Conservation (phyloP, 441 rosid species). For the Flueggea neowawraea region DNA sequence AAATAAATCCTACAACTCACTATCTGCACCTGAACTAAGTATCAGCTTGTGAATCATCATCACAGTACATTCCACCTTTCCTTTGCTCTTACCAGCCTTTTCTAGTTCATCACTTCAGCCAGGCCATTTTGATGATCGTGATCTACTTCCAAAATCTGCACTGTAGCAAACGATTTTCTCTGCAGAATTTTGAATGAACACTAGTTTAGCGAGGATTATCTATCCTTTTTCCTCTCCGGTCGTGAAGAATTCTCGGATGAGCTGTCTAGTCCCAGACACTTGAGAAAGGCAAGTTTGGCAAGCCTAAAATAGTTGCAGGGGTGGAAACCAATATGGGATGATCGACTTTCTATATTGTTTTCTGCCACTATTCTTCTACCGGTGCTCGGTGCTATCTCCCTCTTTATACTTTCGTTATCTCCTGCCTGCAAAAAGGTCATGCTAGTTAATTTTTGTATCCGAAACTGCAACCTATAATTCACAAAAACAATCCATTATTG, state of each 20-base stretch:
- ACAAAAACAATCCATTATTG: no score
- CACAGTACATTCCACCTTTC: no score
- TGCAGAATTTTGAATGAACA: not conserved
- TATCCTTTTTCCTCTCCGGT: conserved; percentile 13
- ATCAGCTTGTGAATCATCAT: no score
- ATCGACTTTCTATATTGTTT: conserved; percentile 15
- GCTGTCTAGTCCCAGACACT: conserved; percentile 42
- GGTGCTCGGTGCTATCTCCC: conserved; percentile 22
- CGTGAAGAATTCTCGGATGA: conserved; percentile 12
- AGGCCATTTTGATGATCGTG: not conserved
- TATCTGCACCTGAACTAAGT: no score
- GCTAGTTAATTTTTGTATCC: no score
- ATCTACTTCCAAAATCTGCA: no score
- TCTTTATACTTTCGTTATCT: conserved; percentile 19
- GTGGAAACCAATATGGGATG: conserved; percentile 19
- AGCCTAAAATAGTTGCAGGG: conserved; percentile 48
- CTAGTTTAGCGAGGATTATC: not conserved
- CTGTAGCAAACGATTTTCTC: no score
- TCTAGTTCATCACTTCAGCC: not conserved
- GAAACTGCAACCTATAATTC: no score
- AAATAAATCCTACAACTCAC: no score
- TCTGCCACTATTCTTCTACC: conserved; percentile 20
- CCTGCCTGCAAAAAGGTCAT: conserved; percentile 19
- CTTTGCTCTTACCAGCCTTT: no score
- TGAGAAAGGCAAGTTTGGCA: conserved; percentile 47